These are phyloP conservation scores for Aspergillus mulundensis DNA, from an alignment of 495 filamentous ascomycete genomes.

Conservation along the genomic window DNA sequence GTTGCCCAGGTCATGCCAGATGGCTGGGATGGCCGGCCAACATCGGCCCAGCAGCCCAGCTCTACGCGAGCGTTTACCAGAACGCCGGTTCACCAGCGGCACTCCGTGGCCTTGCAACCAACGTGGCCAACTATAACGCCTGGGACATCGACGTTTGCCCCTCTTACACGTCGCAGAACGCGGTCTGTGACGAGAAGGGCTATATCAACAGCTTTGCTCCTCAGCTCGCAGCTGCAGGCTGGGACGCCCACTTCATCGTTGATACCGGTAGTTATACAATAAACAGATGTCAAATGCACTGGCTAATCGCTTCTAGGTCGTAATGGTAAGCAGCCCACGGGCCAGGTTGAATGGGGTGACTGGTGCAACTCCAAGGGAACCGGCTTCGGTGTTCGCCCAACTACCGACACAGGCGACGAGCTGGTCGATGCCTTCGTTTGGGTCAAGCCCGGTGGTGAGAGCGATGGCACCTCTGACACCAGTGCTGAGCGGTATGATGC, in stretches of 20 bases:
- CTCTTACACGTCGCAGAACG: constrained; percentile 39
- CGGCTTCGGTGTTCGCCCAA: constrained; percentile 69
- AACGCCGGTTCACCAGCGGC: constrained; percentile 58
- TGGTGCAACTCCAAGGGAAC: constrained; percentile 80
- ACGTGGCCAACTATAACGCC: constrained; percentile 75
- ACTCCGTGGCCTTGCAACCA: constrained; percentile 71
- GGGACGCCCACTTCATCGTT: constrained; percentile 70
- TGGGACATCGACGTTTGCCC: constrained; percentile 46
- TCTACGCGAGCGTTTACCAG: constrained; percentile 65
- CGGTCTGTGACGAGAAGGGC: constrained; percentile 64
- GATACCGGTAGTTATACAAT: constrained; percentile 44
- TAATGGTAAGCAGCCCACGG: constrained; percentile 62
- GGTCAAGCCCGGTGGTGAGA: constrained; percentile 82
- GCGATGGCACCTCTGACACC: constrained; percentile 67
- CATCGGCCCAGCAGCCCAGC: constrained; percentile 63
- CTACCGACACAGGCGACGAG: constrained; percentile 55
- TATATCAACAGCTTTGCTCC: constrained; percentile 67
- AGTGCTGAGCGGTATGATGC: constrained; percentile 63
- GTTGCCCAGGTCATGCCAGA: constrained; percentile 44
- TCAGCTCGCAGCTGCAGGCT: constrained; percentile 56
- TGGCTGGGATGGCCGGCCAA: constrained; percentile 85
- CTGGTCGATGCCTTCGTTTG: constrained; percentile 76
- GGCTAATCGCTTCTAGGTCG: constrained; percentile 35
- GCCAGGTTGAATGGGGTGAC: constrained; percentile 67
- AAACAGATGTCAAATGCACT: background rate